Evolutionary conservation across 208 protist genomes (phyloP).

Genomic region (Leishmania arabica): DNA sequence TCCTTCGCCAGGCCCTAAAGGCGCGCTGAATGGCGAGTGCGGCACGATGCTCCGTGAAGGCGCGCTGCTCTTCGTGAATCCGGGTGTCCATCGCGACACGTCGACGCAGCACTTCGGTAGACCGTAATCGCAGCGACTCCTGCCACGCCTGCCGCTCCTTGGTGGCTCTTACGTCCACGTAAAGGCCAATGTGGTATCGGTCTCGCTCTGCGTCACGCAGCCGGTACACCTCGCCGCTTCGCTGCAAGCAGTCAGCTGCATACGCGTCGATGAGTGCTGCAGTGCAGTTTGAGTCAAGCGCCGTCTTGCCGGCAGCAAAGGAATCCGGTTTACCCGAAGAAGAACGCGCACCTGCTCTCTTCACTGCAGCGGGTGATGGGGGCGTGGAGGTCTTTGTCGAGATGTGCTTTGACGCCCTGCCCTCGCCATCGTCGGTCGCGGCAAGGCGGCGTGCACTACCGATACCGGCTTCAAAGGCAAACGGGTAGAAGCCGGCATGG

Average conservation of each 20-base stretch:
- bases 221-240: conserved; percentile 27
- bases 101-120: conserved; percentile 48
- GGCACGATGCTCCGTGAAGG: conserved; percentile 38
- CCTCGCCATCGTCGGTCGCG: background rate
- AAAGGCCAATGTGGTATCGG: conserved; percentile 62
- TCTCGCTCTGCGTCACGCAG: conserved; percentile 49
- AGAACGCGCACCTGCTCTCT: background rate
- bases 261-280: conserved; percentile 15
- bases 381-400: background rate
- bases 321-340: background rate
- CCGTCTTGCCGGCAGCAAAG: background rate
- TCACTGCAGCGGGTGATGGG: background rate
- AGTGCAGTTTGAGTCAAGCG: background rate
- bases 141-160: conserved; percentile 48
- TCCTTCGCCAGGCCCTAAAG: conserved; percentile 55
- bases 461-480: background rate
- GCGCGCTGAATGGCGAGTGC: conserved; percentile 67
- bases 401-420: background rate
- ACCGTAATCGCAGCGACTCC: conserved; percentile 46
- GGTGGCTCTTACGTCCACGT: conserved; percentile 44
- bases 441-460: background rate
- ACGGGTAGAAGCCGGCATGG: background rate
- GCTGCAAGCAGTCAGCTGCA: conserved; percentile 25
- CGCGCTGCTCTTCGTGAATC: conserved; percentile 36
- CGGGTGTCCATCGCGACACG: conserved; percentile 47